Evolutionary conservation across 257 asterid genomes (phyloP), one percentile per base, ranked within the genome.

Genomic region (Nicotiana undulata): DNA sequence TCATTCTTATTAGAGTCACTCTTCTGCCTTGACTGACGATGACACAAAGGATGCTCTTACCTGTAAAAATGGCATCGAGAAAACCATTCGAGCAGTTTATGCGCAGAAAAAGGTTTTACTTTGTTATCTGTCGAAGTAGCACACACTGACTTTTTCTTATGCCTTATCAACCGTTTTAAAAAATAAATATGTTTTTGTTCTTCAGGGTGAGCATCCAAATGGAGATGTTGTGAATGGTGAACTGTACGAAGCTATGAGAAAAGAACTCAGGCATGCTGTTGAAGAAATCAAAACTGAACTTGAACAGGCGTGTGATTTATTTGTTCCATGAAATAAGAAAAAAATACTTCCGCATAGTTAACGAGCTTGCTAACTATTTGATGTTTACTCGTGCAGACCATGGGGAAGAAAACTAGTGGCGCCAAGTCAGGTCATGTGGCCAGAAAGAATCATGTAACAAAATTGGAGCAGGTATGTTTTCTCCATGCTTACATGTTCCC

Each of bases 181-280:
- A 32, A 28, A 46, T 16, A 24, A 28, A 31, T 18, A 17, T 66
- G 9, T 74, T 81, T 26, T 82, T 63, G 67, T 24, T 70, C 83
- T 83, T 79, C 89, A 93, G 99, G 90, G 85, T 29, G 93, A 88
- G 80, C 88, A 86, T 81, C 93, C 92, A 55, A 80, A 77, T 75
- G 88, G 76, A 81, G 94, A 89, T 86, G 88, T 65, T 83, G 83
- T 70, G 29, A 85, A 87, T 79, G 89, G 85, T 83, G 95, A 89
- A 77, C 80, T 94, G 17, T 89, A 90, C 84, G 98, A 88, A 87
- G 95, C 85, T 83, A 94, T 91, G 94, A 65, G 89, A 63, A 92
- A 94, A 84, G 97, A 93, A 85, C 90, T 95, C 79, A 86, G 94
- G 87, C 84, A 88, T 87, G 98, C 99, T 77, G 97, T 90, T 85